Percentiles rank a stretch among this genome's conserved stretches.
These are phyloP conservation scores for Apiospora saccharicola DNA, from an alignment of 2,329 filamentous ascomycete species.

Conservation along the genomic window DNA sequence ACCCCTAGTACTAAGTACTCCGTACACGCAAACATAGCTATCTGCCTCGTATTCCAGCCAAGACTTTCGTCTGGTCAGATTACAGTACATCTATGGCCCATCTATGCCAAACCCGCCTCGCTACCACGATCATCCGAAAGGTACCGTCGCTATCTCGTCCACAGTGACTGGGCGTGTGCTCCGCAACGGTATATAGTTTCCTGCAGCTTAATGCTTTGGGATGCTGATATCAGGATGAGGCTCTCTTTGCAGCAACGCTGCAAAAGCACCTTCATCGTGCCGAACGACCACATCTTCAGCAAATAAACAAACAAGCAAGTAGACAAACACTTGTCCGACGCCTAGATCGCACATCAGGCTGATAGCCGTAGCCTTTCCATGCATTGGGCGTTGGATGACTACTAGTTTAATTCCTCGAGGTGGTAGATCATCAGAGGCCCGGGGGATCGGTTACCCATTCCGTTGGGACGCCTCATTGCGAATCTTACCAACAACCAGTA, in stretches of 20 bases:
- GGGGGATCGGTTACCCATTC: not conserved
- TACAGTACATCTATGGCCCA: not conserved
- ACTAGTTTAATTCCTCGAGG: no score
- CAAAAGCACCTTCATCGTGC: not conserved
- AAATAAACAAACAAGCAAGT: not conserved
- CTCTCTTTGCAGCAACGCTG: not conserved
- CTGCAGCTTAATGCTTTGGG: constrained; percentile 6
- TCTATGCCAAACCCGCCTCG: constrained; percentile 5
- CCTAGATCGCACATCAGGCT: not conserved
- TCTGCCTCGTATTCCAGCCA: not conserved
- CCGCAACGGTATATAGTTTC: constrained; percentile 1
- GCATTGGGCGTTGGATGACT: not conserved
- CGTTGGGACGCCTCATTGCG: not conserved
- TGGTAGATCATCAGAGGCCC: not conserved
- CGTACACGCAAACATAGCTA: not conserved
- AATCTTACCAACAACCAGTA: not conserved
- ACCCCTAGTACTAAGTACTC: not conserved
- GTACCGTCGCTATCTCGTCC: not conserved
- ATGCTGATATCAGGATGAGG: not conserved
- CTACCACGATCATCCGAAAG: not conserved
- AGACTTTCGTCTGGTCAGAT: not conserved
- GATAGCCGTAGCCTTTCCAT: not conserved
- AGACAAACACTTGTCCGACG: not conserved
- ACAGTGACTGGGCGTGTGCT: not conserved
- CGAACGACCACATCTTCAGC: not conserved